Conservation (phyloP, 805 yeast species). For the Myxozyma neotropica region DNA sequence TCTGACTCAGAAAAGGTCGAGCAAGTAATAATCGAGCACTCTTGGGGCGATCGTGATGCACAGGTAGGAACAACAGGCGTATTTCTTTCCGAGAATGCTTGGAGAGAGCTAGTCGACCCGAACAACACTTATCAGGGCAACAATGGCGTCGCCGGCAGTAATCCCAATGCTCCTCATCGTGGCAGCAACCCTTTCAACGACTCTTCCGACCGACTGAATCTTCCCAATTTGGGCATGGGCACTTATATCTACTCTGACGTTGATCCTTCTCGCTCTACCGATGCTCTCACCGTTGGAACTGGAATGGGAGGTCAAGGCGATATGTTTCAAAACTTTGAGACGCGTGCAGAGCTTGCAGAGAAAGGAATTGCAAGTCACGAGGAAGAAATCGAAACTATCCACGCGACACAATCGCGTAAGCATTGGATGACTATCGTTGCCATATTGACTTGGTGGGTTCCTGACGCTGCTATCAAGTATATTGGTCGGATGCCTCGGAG, state of each 20-base stretch:
- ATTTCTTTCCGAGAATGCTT: slow-evolving; percentile 46
- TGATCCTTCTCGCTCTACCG: slow-evolving; percentile 34
- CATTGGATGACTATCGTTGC: slow-evolving; percentile 46
- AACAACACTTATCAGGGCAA: slow-evolving; percentile 17
- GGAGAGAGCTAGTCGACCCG: slow-evolving; percentile 48
- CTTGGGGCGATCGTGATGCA: slow-evolving; percentile 46
- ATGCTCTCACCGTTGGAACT: slow-evolving; percentile 21
- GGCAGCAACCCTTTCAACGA: slow-evolving; percentile 13
- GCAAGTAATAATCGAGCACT: slow-evolving; percentile 37
- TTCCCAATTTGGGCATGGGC: slow-evolving; percentile 32
- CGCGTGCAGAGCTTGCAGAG: slow-evolving; percentile 41
- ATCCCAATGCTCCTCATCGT: slow-evolving; percentile 10
- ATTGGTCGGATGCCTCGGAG: slow-evolving; percentile 43
- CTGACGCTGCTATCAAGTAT: slow-evolving; percentile 41
- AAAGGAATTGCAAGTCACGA: slow-evolving; percentile 43
- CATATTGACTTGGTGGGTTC: slow-evolving; percentile 47
- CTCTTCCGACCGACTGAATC: slow-evolving; percentile 16
- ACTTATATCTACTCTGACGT: slow-evolving; percentile 31
- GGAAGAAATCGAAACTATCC: slow-evolving; percentile 37
- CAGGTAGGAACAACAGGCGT: slow-evolving; percentile 47
- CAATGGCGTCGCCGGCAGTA: not conserved
- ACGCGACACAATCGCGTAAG: slow-evolving; percentile 40
- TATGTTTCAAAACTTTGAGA: slow-evolving; percentile 43
- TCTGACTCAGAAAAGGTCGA: slow-evolving; percentile 37
- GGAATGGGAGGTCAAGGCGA: slow-evolving; percentile 38